Evolutionary conservation across 148 eudicot species (phyloP).

Genomic region (Fallopia convolvulus): DNA sequence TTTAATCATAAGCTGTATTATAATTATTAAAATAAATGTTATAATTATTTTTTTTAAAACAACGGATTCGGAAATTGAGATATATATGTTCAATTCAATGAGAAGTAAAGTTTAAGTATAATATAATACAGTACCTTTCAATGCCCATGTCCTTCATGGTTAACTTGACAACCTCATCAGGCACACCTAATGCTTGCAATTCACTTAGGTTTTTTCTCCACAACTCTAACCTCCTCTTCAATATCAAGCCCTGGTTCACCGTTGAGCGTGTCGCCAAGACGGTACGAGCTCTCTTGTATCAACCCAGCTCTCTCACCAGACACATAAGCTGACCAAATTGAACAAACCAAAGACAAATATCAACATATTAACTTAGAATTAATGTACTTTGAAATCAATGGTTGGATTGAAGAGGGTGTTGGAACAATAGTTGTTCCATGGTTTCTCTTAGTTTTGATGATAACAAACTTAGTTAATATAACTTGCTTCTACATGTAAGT

Average conservation of each 20-base stretch:
- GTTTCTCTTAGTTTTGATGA: no score
- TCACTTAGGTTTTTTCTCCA: conserved; percentile 27
- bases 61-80: no score
- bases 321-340: conserved; percentile 32
- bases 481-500: no score
- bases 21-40: no score
- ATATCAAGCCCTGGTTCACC: conserved; percentile 37
- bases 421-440: no score
- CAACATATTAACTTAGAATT: no score
- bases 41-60: no score
- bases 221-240: conserved; percentile 28
- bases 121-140: conserved; percentile 32
- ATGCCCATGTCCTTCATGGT: conserved; percentile 51
- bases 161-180: conserved; percentile 18
- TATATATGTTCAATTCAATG: no score
- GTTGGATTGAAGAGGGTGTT: not conserved
- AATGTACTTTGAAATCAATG: not conserved
- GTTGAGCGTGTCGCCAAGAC: conserved; percentile 37
- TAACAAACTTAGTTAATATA: no score
- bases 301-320: conserved; percentile 40
- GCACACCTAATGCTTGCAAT: conserved; percentile 18
- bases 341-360: not conserved
- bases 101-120: no score
- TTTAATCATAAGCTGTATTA: no score
- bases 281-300: conserved; percentile 27